Evolutionary conservation across 805 yeast species (phyloP).

Genomic region (Wickerhamia fluorescens): DNA sequence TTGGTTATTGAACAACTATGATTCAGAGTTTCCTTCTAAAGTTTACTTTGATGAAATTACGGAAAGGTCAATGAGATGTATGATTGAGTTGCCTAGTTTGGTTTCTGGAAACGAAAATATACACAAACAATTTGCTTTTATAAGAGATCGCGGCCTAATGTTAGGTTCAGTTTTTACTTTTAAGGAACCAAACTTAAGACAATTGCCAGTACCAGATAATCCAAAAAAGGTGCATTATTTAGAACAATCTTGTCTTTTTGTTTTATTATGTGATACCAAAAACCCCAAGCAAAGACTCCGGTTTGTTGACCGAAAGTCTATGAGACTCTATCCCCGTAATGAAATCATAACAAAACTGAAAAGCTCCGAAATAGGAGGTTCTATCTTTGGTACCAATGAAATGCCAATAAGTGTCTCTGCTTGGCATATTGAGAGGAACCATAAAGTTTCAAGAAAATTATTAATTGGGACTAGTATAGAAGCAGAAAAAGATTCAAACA

Average conservation of each 20-base stretch:
- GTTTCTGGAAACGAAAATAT: neutral
- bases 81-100: conserved; percentile 11
- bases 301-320: conserved; percentile 27
- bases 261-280: conserved; percentile 24
- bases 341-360: conserved; percentile 14
- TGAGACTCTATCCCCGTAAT: conserved; percentile 15
- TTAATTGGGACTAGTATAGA: conserved; percentile 22
- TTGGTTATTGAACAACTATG: conserved; percentile 27
- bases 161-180: conserved; percentile 19
- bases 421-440: conserved; percentile 27
- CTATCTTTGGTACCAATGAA: conserved; percentile 14
- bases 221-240: conserved; percentile 27
- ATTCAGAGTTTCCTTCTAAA: conserved; percentile 19
- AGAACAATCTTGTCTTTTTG: conserved; percentile 21
- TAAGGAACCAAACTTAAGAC: conserved; percentile 20
- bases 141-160: conserved; percentile 33
- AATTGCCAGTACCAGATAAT: conserved; percentile 23
- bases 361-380: too few species aligned
- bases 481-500: conserved; percentile 2
- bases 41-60: conserved; percentile 30
- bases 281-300: conserved; percentile 18
- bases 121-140: conserved; percentile 9
- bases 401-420: conserved; percentile 24
- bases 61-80: conserved; percentile 19
- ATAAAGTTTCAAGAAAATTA: conserved; percentile 27